Conservation (phyloP, 345 rosid species). For the Geranium rotundifolium region DNA sequence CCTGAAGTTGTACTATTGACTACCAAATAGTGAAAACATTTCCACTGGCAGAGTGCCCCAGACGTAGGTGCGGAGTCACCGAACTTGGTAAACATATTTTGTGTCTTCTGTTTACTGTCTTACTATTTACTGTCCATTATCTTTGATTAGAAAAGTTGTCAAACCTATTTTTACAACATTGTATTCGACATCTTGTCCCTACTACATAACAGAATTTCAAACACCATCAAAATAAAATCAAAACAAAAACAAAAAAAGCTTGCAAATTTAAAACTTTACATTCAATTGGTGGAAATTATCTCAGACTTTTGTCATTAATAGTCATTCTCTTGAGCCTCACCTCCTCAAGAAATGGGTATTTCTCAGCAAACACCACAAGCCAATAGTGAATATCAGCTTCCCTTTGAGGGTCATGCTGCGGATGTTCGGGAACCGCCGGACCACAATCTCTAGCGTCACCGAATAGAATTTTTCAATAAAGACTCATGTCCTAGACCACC, state of each 20-base stretch:
- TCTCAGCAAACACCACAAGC: constrained; percentile 41
- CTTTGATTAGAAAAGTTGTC: too few relatives aligned
- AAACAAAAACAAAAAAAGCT: not conserved
- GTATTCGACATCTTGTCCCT: too few relatives aligned
- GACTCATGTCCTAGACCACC: constrained; percentile 47
- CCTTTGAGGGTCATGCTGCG: constrained; percentile 53
- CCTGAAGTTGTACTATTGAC: too few relatives aligned
- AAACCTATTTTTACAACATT: too few relatives aligned
- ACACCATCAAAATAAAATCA: not conserved
- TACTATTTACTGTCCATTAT: too few relatives aligned
- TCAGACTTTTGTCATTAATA: constrained; percentile 50
- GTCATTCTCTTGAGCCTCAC: constrained; percentile 59
- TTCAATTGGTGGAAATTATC: constrained; percentile 53
- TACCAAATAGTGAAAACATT: too few relatives aligned
- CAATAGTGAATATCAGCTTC: constrained; percentile 50
- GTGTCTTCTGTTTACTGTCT: too few relatives aligned
- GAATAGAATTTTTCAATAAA: constrained; percentile 71
- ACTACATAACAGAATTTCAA: too few relatives aligned
- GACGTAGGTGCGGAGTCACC: too few relatives aligned
- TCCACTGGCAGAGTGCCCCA: too few relatives aligned
- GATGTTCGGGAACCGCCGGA: constrained; percentile 43
- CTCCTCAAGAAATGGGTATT: constrained; percentile 49
- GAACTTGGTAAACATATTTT: too few relatives aligned
- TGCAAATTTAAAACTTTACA: constrained; percentile 15
- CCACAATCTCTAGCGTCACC: constrained; percentile 46